Evolutionary conservation across 768 basidiomycete species (phyloP), one percentile per base, ranked within the genome.

Genomic region (Phaeolepiota aurea): DNA sequence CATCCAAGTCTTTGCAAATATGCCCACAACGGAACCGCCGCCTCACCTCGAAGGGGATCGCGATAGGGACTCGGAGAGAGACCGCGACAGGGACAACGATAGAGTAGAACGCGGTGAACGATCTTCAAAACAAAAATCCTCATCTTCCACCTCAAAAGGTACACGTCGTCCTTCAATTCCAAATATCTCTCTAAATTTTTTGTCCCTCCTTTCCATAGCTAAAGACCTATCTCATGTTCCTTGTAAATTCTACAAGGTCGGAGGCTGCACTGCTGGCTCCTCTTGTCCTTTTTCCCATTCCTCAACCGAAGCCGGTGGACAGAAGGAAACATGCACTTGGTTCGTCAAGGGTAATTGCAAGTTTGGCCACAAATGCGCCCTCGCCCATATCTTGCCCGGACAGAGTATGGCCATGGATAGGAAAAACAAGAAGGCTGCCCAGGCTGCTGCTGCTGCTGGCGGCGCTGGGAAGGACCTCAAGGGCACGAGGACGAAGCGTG

Each of bases 171-270:
- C 19, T 3, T 23, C 16, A 19, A 31, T 40, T 37, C 20, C 25
- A 5, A 2, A 16, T 18, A 13, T 7, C n/a, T n/a, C n/a, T 11
- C 38, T 14, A 36, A 32, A 32, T n/a, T 20, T 47, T 44, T 40
- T 20, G 22, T 37, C 19, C 19, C 37, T 38, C 35, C 37, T 9
- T 15, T n/a, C 23, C n/a, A n/a, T 57, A 83, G 83, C 81, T 37
- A 89, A 90, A 60, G 88, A 91, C 58, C 74, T 97, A 41, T 88
- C 87, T 2, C 92, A 96, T 71, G 94, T 98, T 11, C 93, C 93
- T 1, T 98, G 94, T 69, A 88, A 94, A 66, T 97, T 97, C 76
- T 96, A 81, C 78, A 88, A 86, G 56, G 85, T 88, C 48, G 90
- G 92, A 22, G 83, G 81, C 10, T 98, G 93, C 62, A 94, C 92